Base-by-base conservation (phyloP, 2,329 filamentous ascomycete species). In the Fusarium sp. region DNA sequence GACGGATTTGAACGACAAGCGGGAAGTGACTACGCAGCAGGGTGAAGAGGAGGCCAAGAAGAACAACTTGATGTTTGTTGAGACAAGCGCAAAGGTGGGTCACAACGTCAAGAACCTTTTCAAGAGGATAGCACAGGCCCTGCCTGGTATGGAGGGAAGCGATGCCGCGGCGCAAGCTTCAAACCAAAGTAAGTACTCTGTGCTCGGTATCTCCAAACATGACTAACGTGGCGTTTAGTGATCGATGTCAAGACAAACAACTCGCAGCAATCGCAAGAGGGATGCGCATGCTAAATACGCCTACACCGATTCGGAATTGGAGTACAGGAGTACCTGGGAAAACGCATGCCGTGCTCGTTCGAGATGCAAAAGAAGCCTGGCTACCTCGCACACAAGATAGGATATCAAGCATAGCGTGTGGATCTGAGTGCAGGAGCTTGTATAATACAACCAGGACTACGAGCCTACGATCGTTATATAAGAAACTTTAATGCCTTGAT, bases 41-140 rank as follows among this genome's bases (percentile, higher is more conserved):
- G 96, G 96, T 62, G 96, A 99, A 80, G 96, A 98, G 74, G 96
- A 99, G 82, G 95, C 95, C 41, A 97, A 97, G 87, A 95, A 95
- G 85, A 95, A 97, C 80, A 96, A 96, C 71, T 84, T 97, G 72
- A 97, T 99, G 92, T 99, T 99, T 77, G 96, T 99, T 74, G 96
- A 99, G 85, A 99, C 96, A 54, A 97, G 94, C 79, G 96, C 96
- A 54, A 99, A 99, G 86, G 86, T 97, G 14, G 94, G 96, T 39
- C 94, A 98, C 81, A 99, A 99, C 77, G 96, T 99, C 73, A 99
- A 99, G 86, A 92, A 91, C 72, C 84, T 99, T 58, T 99, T 99
- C 84, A 93, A 94, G 85, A 91, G 94, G 84, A 99, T 99, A 88
- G 96, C 96, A 39, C 96, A 99, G 81, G 96, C 96, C 36, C 84